Conservation (phyloP, 75 land plant genomes). For the Azolla pinnata region DNA sequence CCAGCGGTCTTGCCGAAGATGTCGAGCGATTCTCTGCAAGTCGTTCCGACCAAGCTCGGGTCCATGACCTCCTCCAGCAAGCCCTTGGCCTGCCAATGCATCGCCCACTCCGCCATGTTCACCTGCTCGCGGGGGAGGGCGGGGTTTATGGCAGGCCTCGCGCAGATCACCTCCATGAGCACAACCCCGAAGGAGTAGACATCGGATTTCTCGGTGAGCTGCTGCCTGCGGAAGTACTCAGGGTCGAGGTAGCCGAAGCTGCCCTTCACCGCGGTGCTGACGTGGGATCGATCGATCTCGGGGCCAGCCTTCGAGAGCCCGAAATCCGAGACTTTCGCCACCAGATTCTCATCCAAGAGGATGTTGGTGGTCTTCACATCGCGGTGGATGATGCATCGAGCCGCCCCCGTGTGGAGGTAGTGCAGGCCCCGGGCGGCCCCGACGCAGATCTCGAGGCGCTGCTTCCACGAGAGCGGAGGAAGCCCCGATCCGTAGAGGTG, state of each 20-base stretch:
- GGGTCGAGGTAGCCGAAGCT: slow-evolving; percentile 41
- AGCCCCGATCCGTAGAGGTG: slow-evolving; percentile 47
- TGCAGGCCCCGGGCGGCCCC: slow-evolving; percentile 68
- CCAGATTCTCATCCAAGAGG: slow-evolving; percentile 38
- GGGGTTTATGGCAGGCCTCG: slow-evolving; percentile 38
- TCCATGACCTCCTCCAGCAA: slow-evolving; percentile 39
- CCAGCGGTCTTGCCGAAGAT: slow-evolving; percentile 37
- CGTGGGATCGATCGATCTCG: slow-evolving; percentile 11
- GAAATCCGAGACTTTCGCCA: slow-evolving; percentile 52
- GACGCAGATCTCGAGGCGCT: slow-evolving; percentile 57
- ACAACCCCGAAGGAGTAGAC: slow-evolving; percentile 49
- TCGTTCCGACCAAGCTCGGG: slow-evolving; percentile 31
- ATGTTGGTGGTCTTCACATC: slow-evolving; percentile 76
- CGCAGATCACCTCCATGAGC: slow-evolving; percentile 28
- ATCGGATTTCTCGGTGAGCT: slow-evolving; percentile 46
- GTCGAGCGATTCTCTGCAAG: slow-evolving; percentile 17
- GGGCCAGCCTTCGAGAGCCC: slow-evolving; percentile 42
- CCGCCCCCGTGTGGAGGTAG: slow-evolving; percentile 70
- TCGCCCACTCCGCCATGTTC: slow-evolving; percentile 44
- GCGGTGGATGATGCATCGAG: slow-evolving; percentile 52
- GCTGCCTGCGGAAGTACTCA: slow-evolving; percentile 24
- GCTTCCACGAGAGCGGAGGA: slow-evolving; percentile 47
- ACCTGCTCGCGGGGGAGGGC: slow-evolving; percentile 40
- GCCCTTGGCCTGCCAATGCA: slow-evolving; percentile 19
- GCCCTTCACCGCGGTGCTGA: slow-evolving; percentile 35